Conservation (phyloP, 2,329 filamentous ascomycete species). For the Orbilia oligospora region DNA sequence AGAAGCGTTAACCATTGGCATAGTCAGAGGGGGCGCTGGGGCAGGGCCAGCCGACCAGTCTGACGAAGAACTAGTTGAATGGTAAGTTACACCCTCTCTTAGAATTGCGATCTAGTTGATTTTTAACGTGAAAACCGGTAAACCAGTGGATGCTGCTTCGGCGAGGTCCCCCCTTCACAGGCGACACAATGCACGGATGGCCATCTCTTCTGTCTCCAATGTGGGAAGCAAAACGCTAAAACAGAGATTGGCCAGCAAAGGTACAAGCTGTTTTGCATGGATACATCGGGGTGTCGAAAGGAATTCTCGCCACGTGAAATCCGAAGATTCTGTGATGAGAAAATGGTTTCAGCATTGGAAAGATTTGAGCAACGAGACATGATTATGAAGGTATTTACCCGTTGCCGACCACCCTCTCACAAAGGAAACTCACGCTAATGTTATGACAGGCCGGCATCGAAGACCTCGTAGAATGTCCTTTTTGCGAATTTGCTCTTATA, state of each 20-base stretch:
- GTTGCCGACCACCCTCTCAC: not conserved
- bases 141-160: conserved; percentile 77
- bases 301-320: conserved; percentile 74
- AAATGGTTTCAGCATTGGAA: conserved; percentile 75
- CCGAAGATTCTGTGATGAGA: conserved; percentile 73
- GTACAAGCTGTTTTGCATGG: conserved; percentile 80
- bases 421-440: not conserved
- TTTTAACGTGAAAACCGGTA: conserved; percentile 64
- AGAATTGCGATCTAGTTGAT: not conserved
- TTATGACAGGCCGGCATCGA: conserved; percentile 74
- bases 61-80: conserved; percentile 75
- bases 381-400: conserved; percentile 67
- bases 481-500: conserved; percentile 84
- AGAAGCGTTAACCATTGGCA: conserved; percentile 51
- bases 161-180: conserved; percentile 76
- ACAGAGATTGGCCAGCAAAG: conserved; percentile 78
- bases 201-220: conserved; percentile 78
- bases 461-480: conserved; percentile 81
- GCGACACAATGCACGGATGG: conserved; percentile 78
- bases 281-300: conserved; percentile 76
- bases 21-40: conserved; percentile 63
- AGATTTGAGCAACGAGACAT: conserved; percentile 79
- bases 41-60: conserved; percentile 65
- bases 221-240: conserved; percentile 77
- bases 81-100: conserved; percentile 35